These are phyloP conservation scores for Hibiscus tridactylites DNA, from an alignment of 345 rosid genomes.

Conservation along the genomic window DNA sequence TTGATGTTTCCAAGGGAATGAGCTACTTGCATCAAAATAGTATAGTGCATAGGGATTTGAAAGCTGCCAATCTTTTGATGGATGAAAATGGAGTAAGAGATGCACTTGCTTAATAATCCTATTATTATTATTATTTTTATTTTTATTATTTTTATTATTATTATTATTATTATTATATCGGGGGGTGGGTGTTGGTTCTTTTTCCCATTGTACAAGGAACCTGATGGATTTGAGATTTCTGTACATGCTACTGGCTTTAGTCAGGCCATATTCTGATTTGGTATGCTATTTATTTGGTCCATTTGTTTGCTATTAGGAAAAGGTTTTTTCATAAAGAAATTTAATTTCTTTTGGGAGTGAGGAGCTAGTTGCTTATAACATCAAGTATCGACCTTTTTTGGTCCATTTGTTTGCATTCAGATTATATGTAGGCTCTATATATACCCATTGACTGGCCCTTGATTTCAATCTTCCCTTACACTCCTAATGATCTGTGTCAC, in stretches of 20 bases:
- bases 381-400: neutral
- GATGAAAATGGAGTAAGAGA: slow-evolving; percentile 54
- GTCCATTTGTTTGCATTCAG: slow-evolving; percentile 2
- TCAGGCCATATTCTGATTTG: neutral
- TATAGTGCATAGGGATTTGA: slow-evolving; percentile 50
- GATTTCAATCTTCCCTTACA: slow-evolving; percentile 7
- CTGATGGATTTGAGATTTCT: neutral
- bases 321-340: neutral
- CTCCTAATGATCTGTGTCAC: slow-evolving; percentile 3
- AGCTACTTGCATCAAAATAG: slow-evolving; percentile 53
- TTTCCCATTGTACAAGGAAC: neutral
- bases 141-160: no score
- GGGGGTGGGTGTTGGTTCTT: no score
- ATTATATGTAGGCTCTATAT: neutral
- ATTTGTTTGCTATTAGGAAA: no score
- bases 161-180: no score
- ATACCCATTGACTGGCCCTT: neutral
- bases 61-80: slow-evolving; percentile 66
- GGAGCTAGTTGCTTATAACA: neutral
- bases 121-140: no score
- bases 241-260: neutral
- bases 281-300: neutral
- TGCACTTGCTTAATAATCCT: slow-evolving; percentile 1
- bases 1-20: slow-evolving; percentile 63
- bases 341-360: neutral